Evolutionary conservation across 345 rosid species (phyloP).

Genomic region (Acer saccharum): DNA sequence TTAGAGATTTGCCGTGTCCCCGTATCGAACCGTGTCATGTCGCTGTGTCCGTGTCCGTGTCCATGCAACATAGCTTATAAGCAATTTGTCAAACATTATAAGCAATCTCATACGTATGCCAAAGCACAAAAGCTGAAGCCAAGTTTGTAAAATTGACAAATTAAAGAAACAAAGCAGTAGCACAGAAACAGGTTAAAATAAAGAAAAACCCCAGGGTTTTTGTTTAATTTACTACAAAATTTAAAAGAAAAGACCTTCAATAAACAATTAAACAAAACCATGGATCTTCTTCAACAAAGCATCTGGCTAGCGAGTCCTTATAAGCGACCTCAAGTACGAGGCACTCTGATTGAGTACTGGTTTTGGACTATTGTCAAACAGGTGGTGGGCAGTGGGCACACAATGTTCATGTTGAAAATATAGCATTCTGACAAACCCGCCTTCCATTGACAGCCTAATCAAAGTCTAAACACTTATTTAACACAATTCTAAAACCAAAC

Average conservation of each 20-base stretch:
- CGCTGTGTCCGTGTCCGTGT: too few species aligned
- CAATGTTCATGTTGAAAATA: too few species aligned
- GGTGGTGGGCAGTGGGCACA: background rate
- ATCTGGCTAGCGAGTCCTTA: background rate
- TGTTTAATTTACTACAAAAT: too few species aligned
- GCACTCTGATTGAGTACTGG: background rate
- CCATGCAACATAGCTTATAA: too few species aligned
- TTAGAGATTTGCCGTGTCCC: too few species aligned
- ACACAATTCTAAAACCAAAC: background rate
- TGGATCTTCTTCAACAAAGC: too few species aligned
- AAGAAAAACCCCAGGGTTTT: conserved; percentile 5
- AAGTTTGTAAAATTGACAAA: background rate
- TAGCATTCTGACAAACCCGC: background rate
- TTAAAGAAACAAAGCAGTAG: background rate
- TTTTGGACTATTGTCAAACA: background rate
- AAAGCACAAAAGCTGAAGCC: background rate
- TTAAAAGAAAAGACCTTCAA: too few species aligned
- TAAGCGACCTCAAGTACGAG: background rate
- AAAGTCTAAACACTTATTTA: background rate
- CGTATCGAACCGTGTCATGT: too few species aligned
- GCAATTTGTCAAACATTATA: too few species aligned
- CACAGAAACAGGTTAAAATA: background rate
- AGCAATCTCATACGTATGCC: too few species aligned
- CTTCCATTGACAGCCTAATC: background rate
- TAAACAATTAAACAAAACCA: too few species aligned